Evolutionary conservation across 2,329 filamentous ascomycete genomes (phyloP).

Genomic region (Paracamarosporium sp.): DNA sequence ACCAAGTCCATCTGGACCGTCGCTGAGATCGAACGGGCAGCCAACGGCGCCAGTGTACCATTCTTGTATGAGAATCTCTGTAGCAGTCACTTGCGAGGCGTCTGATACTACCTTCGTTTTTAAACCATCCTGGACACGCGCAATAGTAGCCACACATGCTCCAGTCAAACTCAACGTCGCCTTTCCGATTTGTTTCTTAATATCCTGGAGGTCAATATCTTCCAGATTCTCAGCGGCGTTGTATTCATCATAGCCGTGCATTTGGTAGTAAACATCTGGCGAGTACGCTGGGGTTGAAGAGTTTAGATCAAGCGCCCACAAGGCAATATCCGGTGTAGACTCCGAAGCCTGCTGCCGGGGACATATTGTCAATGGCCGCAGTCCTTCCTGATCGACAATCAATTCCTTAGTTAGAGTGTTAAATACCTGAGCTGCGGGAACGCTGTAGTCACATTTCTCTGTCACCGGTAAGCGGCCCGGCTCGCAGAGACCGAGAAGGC

Average conservation of each 20-base stretch:
- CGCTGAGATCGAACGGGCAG: neutral
- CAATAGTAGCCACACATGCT: neutral
- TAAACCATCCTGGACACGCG: neutral
- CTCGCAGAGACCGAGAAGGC: neutral
- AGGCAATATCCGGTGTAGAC: neutral
- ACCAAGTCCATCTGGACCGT: neutral
- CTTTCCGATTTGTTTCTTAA: neutral
- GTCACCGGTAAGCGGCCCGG: neutral
- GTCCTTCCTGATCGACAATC: neutral
- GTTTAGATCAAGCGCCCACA: neutral
- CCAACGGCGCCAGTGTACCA: neutral
- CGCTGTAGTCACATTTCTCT: neutral
- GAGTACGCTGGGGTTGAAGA: neutral
- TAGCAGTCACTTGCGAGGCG: neutral
- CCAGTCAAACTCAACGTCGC: neutral
- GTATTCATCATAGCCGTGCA: neutral
- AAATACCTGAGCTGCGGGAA: neutral
- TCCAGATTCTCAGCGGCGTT: neutral
- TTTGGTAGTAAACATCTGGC: neutral
- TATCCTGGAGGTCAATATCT: neutral
- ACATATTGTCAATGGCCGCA: neutral
- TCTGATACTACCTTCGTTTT: neutral
- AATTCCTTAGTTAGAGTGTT: neutral
- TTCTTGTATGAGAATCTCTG: neutral
- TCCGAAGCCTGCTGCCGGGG: neutral